A percentile compares a stretch with the other conserved stretches of the same genome.
phyloP scores from a whole-genome alignment of 2,329 filamentous ascomycete genomes.

The Sporothrix protearum region DNA sequence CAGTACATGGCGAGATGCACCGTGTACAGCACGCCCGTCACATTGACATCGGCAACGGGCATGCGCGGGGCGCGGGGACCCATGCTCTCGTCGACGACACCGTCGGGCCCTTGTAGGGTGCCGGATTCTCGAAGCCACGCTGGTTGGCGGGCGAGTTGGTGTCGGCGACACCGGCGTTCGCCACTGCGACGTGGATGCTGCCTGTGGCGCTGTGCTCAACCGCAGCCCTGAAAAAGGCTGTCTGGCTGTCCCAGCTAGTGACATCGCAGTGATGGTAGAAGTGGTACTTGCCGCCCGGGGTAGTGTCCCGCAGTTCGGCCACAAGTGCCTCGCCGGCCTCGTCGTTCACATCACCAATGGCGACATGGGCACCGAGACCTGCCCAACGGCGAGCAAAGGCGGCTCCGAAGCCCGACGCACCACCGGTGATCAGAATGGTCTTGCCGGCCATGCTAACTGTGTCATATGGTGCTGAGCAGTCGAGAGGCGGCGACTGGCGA shows the following conservation, averaged over 20 bases:
- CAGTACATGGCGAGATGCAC: slow-evolving; percentile 60
- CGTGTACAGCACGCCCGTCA: slow-evolving; percentile 61
- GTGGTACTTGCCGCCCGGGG: slow-evolving; percentile 45
- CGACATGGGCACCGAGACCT: slow-evolving; percentile 53
- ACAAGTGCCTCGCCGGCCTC: slow-evolving; percentile 53
- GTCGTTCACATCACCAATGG: slow-evolving; percentile 61
- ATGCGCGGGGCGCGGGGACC: slow-evolving; percentile 45
- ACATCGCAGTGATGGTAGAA: slow-evolving; percentile 62
- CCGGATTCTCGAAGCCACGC: slow-evolving; percentile 45
- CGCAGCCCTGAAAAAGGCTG: slow-evolving; percentile 58
- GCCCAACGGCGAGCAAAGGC: slow-evolving; percentile 53
- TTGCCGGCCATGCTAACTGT: slow-evolving; percentile 47
- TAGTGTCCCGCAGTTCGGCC: slow-evolving; percentile 45
- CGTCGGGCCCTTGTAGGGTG: slow-evolving; percentile 29
- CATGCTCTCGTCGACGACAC: slow-evolving; percentile 37
- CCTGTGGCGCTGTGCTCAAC: slow-evolving; percentile 51
- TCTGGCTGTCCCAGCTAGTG: slow-evolving; percentile 60
- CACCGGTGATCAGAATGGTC: slow-evolving; percentile 60
- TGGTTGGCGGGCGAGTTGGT: slow-evolving; percentile 31
- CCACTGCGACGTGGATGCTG: slow-evolving; percentile 60
- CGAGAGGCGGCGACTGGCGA: slow-evolving; percentile 38
- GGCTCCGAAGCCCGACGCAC: slow-evolving; percentile 58
- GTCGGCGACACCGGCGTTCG: slow-evolving; percentile 61
- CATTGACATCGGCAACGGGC: slow-evolving; percentile 57
- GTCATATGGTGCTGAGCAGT: slow-evolving; percentile 45